Percentiles rank a stretch among this genome's conserved stretches.
These are phyloP conservation scores for Talaromyces sp. DNA, from an alignment of 2,329 filamentous ascomycete species.

Conservation along the genomic window DNA sequence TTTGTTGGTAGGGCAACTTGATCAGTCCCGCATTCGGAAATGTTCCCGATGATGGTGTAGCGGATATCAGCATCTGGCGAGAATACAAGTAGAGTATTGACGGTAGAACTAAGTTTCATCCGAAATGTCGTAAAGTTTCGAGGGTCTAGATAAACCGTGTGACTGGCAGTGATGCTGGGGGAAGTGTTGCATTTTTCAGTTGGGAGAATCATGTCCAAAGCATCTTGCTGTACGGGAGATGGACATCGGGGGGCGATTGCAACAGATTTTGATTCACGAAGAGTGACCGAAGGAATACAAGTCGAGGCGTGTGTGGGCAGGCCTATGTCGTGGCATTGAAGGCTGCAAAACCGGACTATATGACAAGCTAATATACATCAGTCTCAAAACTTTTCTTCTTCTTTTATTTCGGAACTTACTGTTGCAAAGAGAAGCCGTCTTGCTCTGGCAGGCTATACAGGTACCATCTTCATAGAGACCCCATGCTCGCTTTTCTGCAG, in stretches of 20 bases:
- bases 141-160: slow-evolving; percentile 25
- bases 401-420: slow-evolving; percentile 13
- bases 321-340: slow-evolving; percentile 18
- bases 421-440: slow-evolving; percentile 20
- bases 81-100: slow-evolving; percentile 25
- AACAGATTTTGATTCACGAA: slow-evolving; percentile 25
- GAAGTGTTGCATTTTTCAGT: slow-evolving; percentile 13
- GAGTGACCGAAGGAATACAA: slow-evolving; percentile 25
- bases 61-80: slow-evolving; percentile 21
- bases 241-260: slow-evolving; percentile 22
- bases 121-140: slow-evolving; percentile 28
- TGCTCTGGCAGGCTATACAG: slow-evolving; percentile 17
- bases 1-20: slow-evolving; percentile 4
- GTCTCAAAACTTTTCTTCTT: background rate
- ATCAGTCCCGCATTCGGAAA: slow-evolving; percentile 5
- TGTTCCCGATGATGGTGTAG: slow-evolving; percentile 17
- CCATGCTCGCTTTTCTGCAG: slow-evolving; percentile 22
- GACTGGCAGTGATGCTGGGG: slow-evolving; percentile 18
- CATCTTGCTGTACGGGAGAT: slow-evolving; percentile 17
- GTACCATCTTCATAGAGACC: slow-evolving; percentile 17
- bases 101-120: slow-evolving; percentile 22
- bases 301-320: slow-evolving; percentile 12
- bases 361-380: slow-evolving; percentile 20
- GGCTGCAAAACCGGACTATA: slow-evolving; percentile 24
- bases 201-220: slow-evolving; percentile 19